These are phyloP conservation scores for Coix lacrymajobi DNA, from an alignment of 176 grass and related monocot species.

Conservation along the genomic window DNA sequence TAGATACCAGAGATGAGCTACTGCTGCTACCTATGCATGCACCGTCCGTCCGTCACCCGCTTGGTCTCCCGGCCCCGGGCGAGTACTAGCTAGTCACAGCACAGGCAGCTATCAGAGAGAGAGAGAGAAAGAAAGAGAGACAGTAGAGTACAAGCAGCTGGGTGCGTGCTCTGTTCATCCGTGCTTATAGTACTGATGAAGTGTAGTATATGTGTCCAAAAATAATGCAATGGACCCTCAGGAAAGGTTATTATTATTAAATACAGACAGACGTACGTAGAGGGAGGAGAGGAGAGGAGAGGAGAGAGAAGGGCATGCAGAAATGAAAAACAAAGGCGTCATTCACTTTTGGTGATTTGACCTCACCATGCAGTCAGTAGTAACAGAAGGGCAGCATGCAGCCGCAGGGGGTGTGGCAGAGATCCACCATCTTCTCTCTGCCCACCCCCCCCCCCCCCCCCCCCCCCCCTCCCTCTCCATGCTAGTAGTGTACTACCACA, in stretches of 20 bases:
- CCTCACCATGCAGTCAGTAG: conserved; percentile 58
- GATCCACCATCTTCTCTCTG: conserved; percentile 29
- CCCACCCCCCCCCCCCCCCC: neutral
- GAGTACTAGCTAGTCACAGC: neutral
- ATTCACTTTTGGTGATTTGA: conserved; percentile 76
- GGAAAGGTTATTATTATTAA: conserved; percentile 23
- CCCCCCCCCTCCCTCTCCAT: neutral
- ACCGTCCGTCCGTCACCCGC: neutral
- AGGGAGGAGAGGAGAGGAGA: neutral
- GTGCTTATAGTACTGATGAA: conserved; percentile 10
- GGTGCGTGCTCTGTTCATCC: conserved; percentile 7
- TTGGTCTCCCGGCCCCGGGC: conserved; percentile 18
- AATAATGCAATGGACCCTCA: conserved; percentile 36
- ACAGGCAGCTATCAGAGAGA: neutral
- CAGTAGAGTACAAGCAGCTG: neutral
- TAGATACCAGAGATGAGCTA: neutral
- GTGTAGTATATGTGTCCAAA: conserved; percentile 32
- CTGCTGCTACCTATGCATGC: neutral
- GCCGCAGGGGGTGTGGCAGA: conserved; percentile 28
- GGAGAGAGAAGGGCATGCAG: conserved; percentile 15
- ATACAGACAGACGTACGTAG: neutral
- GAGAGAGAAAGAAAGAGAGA: neutral
- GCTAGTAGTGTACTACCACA: neutral
- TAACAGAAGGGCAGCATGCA: conserved; percentile 56
- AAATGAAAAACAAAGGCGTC: conserved; percentile 45